Percentiles rank a stretch among this genome's conserved stretches.
Evolutionary conservation across 2,329 filamentous ascomycete species (phyloP).

Genomic region (Fusarium sp.): DNA sequence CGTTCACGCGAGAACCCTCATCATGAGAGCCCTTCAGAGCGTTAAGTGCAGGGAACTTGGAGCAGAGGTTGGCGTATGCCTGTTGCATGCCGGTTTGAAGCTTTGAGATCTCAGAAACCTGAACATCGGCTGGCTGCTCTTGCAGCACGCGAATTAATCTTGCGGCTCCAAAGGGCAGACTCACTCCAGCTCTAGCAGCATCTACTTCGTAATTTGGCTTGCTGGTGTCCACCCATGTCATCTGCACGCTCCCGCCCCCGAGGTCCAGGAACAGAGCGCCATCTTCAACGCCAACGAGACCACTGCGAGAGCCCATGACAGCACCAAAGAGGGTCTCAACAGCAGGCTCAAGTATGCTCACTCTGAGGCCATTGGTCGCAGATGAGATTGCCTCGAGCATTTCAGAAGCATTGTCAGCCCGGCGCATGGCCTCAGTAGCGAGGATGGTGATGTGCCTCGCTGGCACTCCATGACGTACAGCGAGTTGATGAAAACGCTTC

Average conservation of each 20-base stretch:
- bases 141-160: slow-evolving; percentile 62
- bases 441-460: slow-evolving; percentile 74
- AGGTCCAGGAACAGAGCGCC: slow-evolving; percentile 86
- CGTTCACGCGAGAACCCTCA: slow-evolving; percentile 61
- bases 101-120: slow-evolving; percentile 59
- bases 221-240: slow-evolving; percentile 68
- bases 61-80: slow-evolving; percentile 66
- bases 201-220: slow-evolving; percentile 57
- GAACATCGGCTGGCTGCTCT: slow-evolving; percentile 50
- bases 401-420: slow-evolving; percentile 75
- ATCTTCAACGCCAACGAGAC: slow-evolving; percentile 67
- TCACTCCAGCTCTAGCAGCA: slow-evolving; percentile 65
- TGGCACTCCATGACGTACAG: slow-evolving; percentile 74
- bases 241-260: slow-evolving; percentile 76
- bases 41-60: slow-evolving; percentile 60
- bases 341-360: slow-evolving; percentile 78
- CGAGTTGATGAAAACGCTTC: slow-evolving; percentile 75
- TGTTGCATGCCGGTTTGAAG: slow-evolving; percentile 67
- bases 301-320: slow-evolving; percentile 79
- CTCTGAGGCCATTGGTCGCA: slow-evolving; percentile 70
- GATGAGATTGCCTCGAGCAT: slow-evolving; percentile 73
- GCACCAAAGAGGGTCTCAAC: slow-evolving; percentile 87
- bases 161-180: slow-evolving; percentile 70
- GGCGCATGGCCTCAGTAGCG: slow-evolving; percentile 89
- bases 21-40: slow-evolving; percentile 50